These are phyloP conservation scores for Ophidiomyces ophidiicola DNA, from an alignment of 2,329 filamentous ascomycete species.

Conservation along the genomic window DNA sequence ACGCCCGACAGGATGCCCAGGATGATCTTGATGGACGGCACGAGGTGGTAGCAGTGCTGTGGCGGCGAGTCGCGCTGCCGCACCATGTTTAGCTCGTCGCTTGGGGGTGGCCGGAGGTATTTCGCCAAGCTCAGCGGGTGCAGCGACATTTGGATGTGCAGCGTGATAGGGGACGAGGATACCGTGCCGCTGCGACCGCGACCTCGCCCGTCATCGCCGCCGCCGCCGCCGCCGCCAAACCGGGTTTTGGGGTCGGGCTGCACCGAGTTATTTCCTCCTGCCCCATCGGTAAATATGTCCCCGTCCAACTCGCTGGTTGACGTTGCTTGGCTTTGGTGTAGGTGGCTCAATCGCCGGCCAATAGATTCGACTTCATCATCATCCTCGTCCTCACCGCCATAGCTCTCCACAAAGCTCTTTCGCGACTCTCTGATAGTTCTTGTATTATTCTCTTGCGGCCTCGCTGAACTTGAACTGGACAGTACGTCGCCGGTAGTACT, in stretches of 20 bases:
- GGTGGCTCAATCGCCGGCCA: conserved; percentile 30
- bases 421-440: conserved; percentile 1
- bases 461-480: conserved; percentile 16
- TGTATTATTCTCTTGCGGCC: not conserved
- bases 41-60: conserved; percentile 52
- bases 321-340: conserved; percentile 24
- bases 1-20: conserved; percentile 50
- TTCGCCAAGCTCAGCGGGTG: conserved; percentile 51
- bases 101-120: conserved; percentile 33
- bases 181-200: conserved; percentile 19
- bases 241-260: conserved; percentile 22
- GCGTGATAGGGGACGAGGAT: conserved; percentile 32
- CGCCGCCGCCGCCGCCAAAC: too few relatives aligned
- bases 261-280: conserved; percentile 27
- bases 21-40: conserved; percentile 47
- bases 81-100: conserved; percentile 4
- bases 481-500: conserved; percentile 15
- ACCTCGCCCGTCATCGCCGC: too few relatives aligned
- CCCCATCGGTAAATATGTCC: conserved; percentile 33
- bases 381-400: conserved; percentile 21
- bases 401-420: conserved; percentile 10
- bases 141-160: conserved; percentile 58
- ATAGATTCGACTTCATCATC: conserved; percentile 41
- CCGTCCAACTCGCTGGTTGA: conserved; percentile 25
- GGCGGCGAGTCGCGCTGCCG: conserved; percentile 19